Evolutionary conservation across 1,284 basidiomycete genomes (phyloP).

Genomic region (Anthracocystis setariae): DNA sequence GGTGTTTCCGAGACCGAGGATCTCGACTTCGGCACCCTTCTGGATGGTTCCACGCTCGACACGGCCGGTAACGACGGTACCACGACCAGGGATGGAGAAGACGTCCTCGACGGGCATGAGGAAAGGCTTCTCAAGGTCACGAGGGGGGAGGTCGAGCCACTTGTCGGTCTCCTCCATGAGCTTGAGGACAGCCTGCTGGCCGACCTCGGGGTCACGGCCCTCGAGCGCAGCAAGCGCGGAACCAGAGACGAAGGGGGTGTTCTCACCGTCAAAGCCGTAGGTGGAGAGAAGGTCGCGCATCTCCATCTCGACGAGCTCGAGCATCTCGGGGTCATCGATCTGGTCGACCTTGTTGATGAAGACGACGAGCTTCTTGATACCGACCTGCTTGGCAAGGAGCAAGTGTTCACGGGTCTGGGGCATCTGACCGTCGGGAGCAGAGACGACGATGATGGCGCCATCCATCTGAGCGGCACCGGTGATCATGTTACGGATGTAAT

Average conservation of each 20-base stretch:
- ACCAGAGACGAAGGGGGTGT: conserved; percentile 95
- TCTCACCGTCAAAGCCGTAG: conserved; percentile 91
- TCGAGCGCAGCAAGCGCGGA: conserved; percentile 95
- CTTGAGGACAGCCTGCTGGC: conserved; percentile 82
- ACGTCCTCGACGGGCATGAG: conserved; percentile 96
- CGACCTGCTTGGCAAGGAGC: conserved; percentile 95
- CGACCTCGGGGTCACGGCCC: conserved; percentile 81
- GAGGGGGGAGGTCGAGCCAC: conserved; percentile 94
- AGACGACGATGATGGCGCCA: conserved; percentile 77
- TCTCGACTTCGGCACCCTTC: conserved; percentile 94
- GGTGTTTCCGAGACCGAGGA: conserved; percentile 84
- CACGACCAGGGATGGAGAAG: conserved; percentile 97
- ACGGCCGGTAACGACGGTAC: conserved; percentile 97
- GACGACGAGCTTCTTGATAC: conserved; percentile 96
- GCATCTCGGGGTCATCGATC: conserved; percentile 96
- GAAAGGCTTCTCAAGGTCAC: conserved; percentile 98
- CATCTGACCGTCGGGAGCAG: conserved; percentile 99
- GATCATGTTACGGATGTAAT: conserved; percentile 85
- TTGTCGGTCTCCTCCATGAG: conserved; percentile 88
- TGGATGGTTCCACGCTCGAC: conserved; percentile 92
- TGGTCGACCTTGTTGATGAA: conserved; percentile 99
- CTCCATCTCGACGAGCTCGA: conserved; percentile 99
- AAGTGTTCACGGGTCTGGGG: conserved; percentile 99
- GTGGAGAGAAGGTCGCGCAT: conserved; percentile 95
- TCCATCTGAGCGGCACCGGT: conserved; percentile 99